phyloP scores from a whole-genome alignment of 805 yeast species.

The Wickerhamia fluorescens region DNA sequence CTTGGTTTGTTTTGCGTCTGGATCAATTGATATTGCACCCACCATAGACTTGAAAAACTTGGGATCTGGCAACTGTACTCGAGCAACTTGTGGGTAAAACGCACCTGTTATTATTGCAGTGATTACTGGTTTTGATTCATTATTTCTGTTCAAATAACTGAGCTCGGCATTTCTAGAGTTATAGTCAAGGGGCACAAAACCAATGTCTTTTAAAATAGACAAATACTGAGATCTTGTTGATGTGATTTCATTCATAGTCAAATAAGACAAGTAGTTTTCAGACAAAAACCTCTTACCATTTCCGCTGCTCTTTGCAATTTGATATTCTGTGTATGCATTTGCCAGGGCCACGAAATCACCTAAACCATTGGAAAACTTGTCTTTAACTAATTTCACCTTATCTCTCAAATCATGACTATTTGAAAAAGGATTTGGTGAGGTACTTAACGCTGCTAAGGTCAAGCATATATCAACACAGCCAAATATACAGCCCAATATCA shows the following conservation, averaged over 20 bases:
- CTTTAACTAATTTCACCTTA: slow-evolving; percentile 43
- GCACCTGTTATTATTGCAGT: slow-evolving; percentile 73
- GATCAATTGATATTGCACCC: slow-evolving; percentile 83
- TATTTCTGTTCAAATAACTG: slow-evolving; percentile 44
- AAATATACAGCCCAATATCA: slow-evolving; percentile 74
- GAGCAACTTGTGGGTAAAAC: slow-evolving; percentile 74
- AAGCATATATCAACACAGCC: slow-evolving; percentile 73
- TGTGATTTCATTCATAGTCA: slow-evolving; percentile 61
- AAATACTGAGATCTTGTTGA: slow-evolving; percentile 66
- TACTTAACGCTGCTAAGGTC: slow-evolving; percentile 72
- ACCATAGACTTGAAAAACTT: slow-evolving; percentile 60
- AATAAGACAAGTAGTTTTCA: slow-evolving; percentile 55
- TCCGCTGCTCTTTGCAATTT: slow-evolving; percentile 13
- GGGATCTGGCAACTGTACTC: slow-evolving; percentile 77
- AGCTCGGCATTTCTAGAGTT: slow-evolving; percentile 5
- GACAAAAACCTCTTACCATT: slow-evolving; percentile 38
- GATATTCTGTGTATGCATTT: slow-evolving; percentile 52
- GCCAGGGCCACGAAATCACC: slow-evolving; percentile 76
- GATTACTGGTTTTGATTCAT: slow-evolving; percentile 43
- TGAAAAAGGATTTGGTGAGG: slow-evolving; percentile 69
- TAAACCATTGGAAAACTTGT: slow-evolving; percentile 37
- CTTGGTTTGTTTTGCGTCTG: slow-evolving; percentile 67
- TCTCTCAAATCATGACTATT: slow-evolving; percentile 59
- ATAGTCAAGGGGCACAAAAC: slow-evolving; percentile 59
- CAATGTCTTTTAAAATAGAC: slow-evolving; percentile 67